Base-by-base conservation (phyloP, 1,284 basidiomycete species). In the Heterobasidion annosum region DNA sequence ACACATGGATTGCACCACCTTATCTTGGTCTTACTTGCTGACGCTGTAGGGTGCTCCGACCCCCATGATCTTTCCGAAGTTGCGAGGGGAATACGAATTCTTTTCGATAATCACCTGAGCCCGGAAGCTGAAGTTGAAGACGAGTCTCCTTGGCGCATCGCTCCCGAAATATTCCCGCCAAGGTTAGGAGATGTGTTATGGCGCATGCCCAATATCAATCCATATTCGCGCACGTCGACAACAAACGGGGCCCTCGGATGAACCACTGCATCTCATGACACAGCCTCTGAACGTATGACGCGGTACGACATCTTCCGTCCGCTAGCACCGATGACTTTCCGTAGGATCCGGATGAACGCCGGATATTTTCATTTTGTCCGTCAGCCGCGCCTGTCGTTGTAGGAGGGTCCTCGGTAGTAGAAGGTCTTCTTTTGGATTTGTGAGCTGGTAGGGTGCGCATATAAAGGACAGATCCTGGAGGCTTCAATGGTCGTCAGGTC, bases 251-350 rank as follows among this genome's bases (percentile, higher is more conserved):
- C 9, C 10, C 12, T 16, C 53, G 60, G 56, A 56, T 51, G 52
- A 34, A 44, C 51, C 35, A 48, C 48, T 55, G 53, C 57, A 48
- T 61, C 63, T 54, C 63, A 63, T 65, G 64, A 64, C 34, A 48
- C 13, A 35, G 35, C 53, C 42, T 52, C 56, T 43, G 25, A 25
- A 25, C 25, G 25, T 25, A 25, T 25, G 25, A 25, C 48, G n/a
- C 51, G 48, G 46, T 34, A 40, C 3, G 58, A 48, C 52, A 55
- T 52, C 62, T 53, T 65, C 53, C 62, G 62, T 62, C 60, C 35
- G 15, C 9, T 63, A 54, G 51, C 43, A 45, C 76, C 75, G 76
- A 78, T 63, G 70, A 72, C 66, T 71, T 71, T 75, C 75, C 75
- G 16, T 49, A 34, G 57, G 57, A 59, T 56, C 69, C 74, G 73